Evolutionary conservation across 495 filamentous ascomycete genomes (phyloP).

Genomic region (Penicillium cataractarum): DNA sequence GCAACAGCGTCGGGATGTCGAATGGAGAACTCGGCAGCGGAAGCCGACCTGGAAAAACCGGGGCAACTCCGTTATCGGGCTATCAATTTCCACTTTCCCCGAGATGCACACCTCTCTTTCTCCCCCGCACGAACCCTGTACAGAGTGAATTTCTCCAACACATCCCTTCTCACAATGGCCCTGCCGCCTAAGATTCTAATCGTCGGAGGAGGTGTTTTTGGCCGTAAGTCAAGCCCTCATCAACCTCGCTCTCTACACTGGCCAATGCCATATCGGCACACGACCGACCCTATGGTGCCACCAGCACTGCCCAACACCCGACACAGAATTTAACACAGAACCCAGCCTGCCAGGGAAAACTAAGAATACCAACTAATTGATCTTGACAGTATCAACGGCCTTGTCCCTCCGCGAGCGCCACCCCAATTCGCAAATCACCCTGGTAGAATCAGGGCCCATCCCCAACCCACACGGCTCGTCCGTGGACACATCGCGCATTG

Average conservation of each 20-base stretch:
- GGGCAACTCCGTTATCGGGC: constrained; percentile 27
- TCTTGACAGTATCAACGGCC: constrained; percentile 60
- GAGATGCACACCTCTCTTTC: neutral
- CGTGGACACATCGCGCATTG: constrained; percentile 75
- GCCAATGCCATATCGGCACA: neutral
- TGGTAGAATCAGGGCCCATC: constrained; percentile 70
- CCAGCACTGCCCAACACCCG: neutral
- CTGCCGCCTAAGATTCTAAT: constrained; percentile 65
- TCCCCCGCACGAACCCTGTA: neutral
- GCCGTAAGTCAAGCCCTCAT: constrained; percentile 47
- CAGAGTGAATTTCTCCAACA: neutral
- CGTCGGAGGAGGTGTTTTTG: constrained; percentile 78
- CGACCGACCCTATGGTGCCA: neutral
- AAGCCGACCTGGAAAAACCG: constrained; percentile 8
- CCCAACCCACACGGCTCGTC: constrained; percentile 71
- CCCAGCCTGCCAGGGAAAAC: neutral
- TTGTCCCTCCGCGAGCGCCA: constrained; percentile 63
- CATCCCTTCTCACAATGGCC: constrained; percentile 32
- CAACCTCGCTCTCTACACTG: neutral
- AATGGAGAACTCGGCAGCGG: constrained; percentile 14
- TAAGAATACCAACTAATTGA: constrained; percentile 17
- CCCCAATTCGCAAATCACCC: constrained; percentile 58
- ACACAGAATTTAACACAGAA: constrained; percentile 1
- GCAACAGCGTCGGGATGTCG: constrained; percentile 1
- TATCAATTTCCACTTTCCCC: constrained; percentile 4